Conservation (phyloP, 495 filamentous ascomycete genomes). For the Penicillium lividum region DNA sequence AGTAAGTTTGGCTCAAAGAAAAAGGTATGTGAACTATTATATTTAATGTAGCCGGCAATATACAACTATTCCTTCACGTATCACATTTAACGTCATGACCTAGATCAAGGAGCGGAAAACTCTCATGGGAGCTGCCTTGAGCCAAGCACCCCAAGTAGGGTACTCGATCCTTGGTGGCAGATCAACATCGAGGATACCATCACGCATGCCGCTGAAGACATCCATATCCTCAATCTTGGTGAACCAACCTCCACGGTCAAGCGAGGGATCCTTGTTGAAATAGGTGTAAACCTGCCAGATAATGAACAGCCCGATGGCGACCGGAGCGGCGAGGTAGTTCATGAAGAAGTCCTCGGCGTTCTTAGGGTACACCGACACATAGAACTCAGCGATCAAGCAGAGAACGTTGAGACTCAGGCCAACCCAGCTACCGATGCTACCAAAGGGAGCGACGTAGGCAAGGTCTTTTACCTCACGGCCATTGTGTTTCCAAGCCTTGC, state of each 20-base stretch:
- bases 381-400: constrained; percentile 63
- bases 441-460: constrained; percentile 65
- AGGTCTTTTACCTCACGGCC: constrained; percentile 69
- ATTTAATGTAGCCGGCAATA: not conserved
- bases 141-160: constrained; percentile 28
- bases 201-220: constrained; percentile 25
- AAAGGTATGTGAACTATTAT: not conserved
- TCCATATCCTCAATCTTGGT: constrained; percentile 27
- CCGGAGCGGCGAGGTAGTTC: constrained; percentile 58
- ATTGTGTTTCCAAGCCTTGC: constrained; percentile 54
- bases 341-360: constrained; percentile 61
- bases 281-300: constrained; percentile 34
- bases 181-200: constrained; percentile 27
- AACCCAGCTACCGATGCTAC: constrained; percentile 66
- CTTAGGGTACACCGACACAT: constrained; percentile 43
- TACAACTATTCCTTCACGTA: constrained; percentile 2
- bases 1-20: not conserved
- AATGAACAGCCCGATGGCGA: constrained; percentile 52
- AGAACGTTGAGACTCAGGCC: constrained; percentile 62
- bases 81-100: not conserved
- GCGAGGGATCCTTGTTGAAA: constrained; percentile 24
- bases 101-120: constrained; percentile 37
- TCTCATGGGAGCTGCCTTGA: constrained; percentile 29
- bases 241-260: constrained; percentile 30
- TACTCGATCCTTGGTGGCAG: constrained; percentile 30